Conservation (phyloP, 768 basidiomycete genomes). For the Daedaleopsis nitida region DNA sequence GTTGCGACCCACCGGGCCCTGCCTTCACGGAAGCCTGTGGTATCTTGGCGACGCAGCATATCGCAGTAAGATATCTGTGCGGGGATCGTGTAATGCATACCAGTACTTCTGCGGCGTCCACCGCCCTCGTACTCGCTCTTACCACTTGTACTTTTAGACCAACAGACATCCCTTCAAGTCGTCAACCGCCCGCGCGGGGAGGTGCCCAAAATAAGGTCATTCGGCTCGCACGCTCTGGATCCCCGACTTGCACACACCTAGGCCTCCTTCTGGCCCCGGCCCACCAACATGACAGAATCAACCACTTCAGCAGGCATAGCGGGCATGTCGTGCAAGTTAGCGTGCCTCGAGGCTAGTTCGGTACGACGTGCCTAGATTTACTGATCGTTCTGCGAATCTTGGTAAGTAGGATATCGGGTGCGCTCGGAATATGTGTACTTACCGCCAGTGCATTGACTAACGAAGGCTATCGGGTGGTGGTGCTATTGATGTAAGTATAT, state of each 20-base stretch:
- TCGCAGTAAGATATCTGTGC: not conserved
- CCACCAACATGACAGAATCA: not conserved
- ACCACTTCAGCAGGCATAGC: no score
- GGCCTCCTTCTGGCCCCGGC: not conserved
- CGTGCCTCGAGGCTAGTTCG: no score
- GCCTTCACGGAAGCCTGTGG: not conserved
- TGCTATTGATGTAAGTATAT: no score
- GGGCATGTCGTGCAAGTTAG: no score
- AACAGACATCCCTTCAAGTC: not conserved
- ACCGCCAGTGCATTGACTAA: no score
- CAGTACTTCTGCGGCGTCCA: not conserved
- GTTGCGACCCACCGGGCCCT: not conserved
- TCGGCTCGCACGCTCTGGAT: not conserved
- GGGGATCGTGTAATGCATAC: not conserved
- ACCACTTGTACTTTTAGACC: no score
- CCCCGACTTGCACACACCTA: not conserved
- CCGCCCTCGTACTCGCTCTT: no score
- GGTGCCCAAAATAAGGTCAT: not conserved
- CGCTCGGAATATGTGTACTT: no score
- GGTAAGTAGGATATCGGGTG: no score
- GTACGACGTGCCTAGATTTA: no score
- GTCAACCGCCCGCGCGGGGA: not conserved
- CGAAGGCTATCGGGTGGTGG: no score
- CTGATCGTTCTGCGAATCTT: no score
- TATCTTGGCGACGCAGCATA: not conserved